phyloP scores from a whole-genome alignment of 176 grass and related monocot genomes.

The Ensete ventricosum region DNA sequence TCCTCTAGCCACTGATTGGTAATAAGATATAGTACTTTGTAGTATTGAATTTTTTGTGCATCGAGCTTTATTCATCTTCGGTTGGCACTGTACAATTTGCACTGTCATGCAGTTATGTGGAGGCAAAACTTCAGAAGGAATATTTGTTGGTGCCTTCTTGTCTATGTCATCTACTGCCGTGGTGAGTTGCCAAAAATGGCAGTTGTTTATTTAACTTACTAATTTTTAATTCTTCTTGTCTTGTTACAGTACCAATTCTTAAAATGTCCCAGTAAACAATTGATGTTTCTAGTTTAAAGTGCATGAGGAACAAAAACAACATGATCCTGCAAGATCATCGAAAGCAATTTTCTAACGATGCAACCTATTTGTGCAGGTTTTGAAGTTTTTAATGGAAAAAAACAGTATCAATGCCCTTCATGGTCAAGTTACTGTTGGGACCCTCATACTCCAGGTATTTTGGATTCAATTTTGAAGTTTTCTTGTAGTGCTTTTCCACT shows the following conservation, averaged over 20 bases:
- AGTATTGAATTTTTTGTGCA: background rate
- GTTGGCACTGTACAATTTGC: background rate
- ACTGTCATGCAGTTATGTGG: slow-evolving; percentile 59
- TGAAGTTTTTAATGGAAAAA: slow-evolving; percentile 98
- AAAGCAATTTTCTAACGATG: background rate
- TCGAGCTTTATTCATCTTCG: background rate
- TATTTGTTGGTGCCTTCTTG: slow-evolving; percentile 92
- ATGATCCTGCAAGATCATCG: background rate
- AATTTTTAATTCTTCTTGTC: background rate
- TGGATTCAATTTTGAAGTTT: background rate
- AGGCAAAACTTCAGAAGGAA: slow-evolving; percentile 90
- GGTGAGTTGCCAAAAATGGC: slow-evolving; percentile 22
- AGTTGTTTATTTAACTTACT: background rate
- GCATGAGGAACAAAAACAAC: too few species aligned
- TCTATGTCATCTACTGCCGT: slow-evolving; percentile 99
- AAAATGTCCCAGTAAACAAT: background rate
- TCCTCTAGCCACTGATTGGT: background rate
- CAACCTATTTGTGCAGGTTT: slow-evolving; percentile 38
- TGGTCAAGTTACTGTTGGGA: slow-evolving; percentile 90
- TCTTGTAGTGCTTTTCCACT: background rate
- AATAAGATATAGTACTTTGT: background rate
- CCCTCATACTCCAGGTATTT: slow-evolving; percentile 82
- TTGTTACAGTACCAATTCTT: background rate
- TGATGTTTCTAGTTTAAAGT: background rate
- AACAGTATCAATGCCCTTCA: slow-evolving; percentile 93